phyloP scores from a whole-genome alignment of 371 early-diverging fungal species.

The Actinomucor elegans region DNA sequence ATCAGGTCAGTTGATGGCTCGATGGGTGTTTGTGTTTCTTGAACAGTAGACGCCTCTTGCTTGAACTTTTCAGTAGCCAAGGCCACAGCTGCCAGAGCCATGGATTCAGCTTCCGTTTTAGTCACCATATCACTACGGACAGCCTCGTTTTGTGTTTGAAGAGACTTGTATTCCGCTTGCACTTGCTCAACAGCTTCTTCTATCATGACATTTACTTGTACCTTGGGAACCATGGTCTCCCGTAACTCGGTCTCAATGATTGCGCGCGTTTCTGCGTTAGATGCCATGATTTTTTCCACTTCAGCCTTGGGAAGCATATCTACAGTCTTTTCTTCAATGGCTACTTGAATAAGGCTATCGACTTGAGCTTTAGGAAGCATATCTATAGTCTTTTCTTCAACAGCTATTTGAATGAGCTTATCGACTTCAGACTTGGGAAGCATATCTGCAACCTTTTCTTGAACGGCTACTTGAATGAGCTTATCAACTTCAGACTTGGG shows the following conservation, averaged over 20 bases:
- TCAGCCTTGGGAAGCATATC: conserved; percentile 13
- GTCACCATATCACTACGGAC: conserved; percentile 16
- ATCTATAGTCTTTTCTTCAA: neutral
- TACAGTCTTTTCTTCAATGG: neutral
- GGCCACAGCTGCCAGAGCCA: conserved; percentile 15
- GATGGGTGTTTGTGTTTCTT: neutral
- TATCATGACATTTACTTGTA: conserved; percentile 1
- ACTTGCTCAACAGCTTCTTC: neutral
- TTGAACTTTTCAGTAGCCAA: conserved; percentile 2
- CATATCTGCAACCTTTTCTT: neutral
- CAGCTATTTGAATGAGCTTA: neutral
- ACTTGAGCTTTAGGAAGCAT: conserved; percentile 2
- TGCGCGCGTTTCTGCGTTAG: neutral
- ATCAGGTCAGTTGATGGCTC: neutral
- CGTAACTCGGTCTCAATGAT: neutral
- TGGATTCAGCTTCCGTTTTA: conserved; percentile 12
- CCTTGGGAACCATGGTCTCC: neutral
- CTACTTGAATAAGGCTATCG: conserved; percentile 1
- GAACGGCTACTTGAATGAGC: conserved; percentile 3
- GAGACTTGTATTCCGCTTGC: too few relatives aligned
- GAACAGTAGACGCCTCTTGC: neutral
- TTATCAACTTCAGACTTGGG: conserved; percentile 13
- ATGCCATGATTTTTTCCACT: conserved; percentile 5
- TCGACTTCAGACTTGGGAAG: neutral
- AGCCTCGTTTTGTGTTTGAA: too few relatives aligned